A percentile compares a stretch with the other conserved stretches of the same genome.
Evolutionary conservation across 352 stramenopile species (phyloP).

Genomic region (Pythium dissimile): DNA sequence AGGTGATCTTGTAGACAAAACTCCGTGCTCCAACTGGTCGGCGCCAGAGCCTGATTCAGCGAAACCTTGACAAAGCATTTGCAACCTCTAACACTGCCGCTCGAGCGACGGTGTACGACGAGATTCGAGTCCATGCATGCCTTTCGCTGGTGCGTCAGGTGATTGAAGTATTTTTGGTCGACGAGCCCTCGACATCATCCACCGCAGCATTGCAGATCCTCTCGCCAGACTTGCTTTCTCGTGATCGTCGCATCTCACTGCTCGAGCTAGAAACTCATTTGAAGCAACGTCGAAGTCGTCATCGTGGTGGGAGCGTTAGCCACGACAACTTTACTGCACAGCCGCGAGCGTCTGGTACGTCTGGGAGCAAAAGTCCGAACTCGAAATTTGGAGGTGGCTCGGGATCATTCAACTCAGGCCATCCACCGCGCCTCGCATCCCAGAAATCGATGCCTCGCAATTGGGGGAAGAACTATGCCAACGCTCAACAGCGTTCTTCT

Average conservation of each 20-base stretch:
- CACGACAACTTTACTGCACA: slow-evolving; percentile 2
- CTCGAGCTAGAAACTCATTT: slow-evolving; percentile 56
- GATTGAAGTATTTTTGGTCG: slow-evolving; percentile 57
- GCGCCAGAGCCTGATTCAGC: slow-evolving; percentile 20
- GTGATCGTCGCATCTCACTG: slow-evolving; percentile 39
- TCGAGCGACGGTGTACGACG: slow-evolving; percentile 29
- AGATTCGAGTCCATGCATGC: slow-evolving; percentile 54
- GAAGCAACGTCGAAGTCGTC: slow-evolving; percentile 38
- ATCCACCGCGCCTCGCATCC: slow-evolving; percentile 6
- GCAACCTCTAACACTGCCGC: not conserved
- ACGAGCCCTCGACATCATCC: slow-evolving; percentile 27
- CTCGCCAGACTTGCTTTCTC: slow-evolving; percentile 40
- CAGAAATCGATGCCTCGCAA: slow-evolving; percentile 57
- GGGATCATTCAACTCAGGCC: slow-evolving; percentile 4
- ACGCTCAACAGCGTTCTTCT: slow-evolving; percentile 17
- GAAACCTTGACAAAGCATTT: slow-evolving; percentile 17
- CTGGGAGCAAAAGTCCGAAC: slow-evolving; percentile 24
- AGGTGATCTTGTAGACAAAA: slow-evolving; percentile 19
- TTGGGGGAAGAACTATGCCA: slow-evolving; percentile 58
- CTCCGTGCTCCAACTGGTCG: not conserved
- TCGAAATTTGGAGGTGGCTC: slow-evolving; percentile 9
- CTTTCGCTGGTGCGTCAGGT: slow-evolving; percentile 47
- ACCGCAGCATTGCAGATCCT: slow-evolving; percentile 29
- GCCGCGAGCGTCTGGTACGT: slow-evolving; percentile 7
- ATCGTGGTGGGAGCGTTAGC: slow-evolving; percentile 29